phyloP scores from a whole-genome alignment of 768 basidiomycete genomes.

The Macrolepiota fuliginosa region DNA sequence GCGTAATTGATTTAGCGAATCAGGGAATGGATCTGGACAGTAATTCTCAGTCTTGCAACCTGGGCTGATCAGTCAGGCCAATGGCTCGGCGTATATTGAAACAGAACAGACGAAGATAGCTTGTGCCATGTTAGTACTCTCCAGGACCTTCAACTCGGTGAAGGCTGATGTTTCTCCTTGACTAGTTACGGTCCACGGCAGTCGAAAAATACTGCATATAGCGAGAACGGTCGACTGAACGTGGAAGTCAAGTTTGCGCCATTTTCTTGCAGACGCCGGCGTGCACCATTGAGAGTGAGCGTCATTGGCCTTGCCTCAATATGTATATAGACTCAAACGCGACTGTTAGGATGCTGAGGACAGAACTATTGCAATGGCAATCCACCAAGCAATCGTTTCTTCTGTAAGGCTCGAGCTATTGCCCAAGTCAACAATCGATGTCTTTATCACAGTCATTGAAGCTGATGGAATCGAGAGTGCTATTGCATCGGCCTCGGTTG shows the following conservation, averaged over 20 bases:
- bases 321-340: constrained; percentile 17
- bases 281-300: constrained; percentile 84
- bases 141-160: constrained; percentile 2
- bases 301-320: background rate
- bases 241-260: constrained; percentile 98
- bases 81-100: constrained; percentile 97
- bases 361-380: constrained; percentile 73
- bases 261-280: constrained; percentile 76
- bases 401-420: constrained; percentile 84
- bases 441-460: constrained; percentile 88
- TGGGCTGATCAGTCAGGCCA: constrained; percentile 89
- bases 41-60: constrained; percentile 72
- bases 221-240: constrained; percentile 84
- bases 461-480: constrained; percentile 90
- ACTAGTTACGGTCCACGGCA: constrained; percentile 82
- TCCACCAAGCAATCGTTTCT: constrained; percentile 83
- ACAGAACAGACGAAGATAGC: constrained; percentile 90
- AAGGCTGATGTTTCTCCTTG: constrained; percentile 13
- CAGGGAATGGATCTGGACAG: constrained; percentile 12
- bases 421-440: constrained; percentile 93
- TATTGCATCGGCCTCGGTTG: constrained; percentile 81
- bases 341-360: constrained; percentile 87
- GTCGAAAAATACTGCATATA: constrained; percentile 77
- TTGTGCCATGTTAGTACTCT: constrained; percentile 81
- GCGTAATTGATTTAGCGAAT: constrained; percentile 19